A percentile compares a stretch with the other conserved stretches of the same genome.
Evolutionary conservation across 768 basidiomycete genomes (phyloP).

Genomic region (Aureoboletus auriporus): DNA sequence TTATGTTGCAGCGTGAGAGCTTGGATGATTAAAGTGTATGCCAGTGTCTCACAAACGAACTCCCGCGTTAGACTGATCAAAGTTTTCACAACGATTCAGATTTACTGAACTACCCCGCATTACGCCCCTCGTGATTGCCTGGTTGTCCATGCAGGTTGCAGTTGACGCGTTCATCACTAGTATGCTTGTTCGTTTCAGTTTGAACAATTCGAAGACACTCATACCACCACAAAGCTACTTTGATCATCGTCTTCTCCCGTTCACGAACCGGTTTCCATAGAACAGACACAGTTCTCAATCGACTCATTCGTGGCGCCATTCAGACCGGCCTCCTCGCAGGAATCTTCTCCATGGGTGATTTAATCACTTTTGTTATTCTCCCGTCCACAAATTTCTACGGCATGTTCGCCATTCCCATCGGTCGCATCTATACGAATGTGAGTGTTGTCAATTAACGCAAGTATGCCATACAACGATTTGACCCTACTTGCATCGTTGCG

Average conservation of each 20-base stretch:
- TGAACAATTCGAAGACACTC: neutral
- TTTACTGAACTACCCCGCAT: conserved; percentile 39
- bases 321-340: conserved; percentile 53
- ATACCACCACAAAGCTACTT: conserved; percentile 13
- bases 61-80: neutral
- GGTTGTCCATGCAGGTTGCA: conserved; percentile 44
- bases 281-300: conserved; percentile 51
- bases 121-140: conserved; percentile 41
- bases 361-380: conserved; percentile 33
- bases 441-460: conserved; percentile 7
- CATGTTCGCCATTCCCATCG: conserved; percentile 38
- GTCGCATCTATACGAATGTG: conserved; percentile 46
- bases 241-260: conserved; percentile 31
- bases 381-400: conserved; percentile 31
- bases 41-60: conserved; percentile 11
- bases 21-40: conserved; percentile 39
- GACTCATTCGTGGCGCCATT: conserved; percentile 50
- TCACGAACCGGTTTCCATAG: conserved; percentile 48
- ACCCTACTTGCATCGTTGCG: neutral
- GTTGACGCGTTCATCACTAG: conserved; percentile 45
- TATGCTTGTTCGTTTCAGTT: conserved; percentile 7
- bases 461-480: neutral
- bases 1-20: conserved; percentile 40
- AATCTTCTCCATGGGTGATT: conserved; percentile 47
- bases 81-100: conserved; percentile 18